Conservation (phyloP, 148 eudicot genomes). For the Pharnaceum exiguum region DNA sequence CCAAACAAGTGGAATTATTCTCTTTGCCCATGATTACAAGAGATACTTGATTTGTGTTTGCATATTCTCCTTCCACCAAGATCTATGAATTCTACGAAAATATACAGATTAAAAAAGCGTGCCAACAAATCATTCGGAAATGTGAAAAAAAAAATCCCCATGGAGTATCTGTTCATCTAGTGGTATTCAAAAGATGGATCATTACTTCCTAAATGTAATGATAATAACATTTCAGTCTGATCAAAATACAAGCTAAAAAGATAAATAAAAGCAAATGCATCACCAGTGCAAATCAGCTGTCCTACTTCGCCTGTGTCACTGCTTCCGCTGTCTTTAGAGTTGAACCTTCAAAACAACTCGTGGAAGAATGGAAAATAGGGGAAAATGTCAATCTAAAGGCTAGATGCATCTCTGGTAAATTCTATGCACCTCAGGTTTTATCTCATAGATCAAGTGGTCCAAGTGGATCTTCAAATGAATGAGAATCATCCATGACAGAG, state of each 20-base stretch:
- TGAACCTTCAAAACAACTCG: not conserved
- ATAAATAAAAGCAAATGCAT: not conserved
- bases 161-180: too few species aligned
- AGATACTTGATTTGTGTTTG: too few species aligned
- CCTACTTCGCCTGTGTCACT: conserved; percentile 5
- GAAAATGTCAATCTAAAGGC: not conserved
- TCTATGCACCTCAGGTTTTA: not conserved
- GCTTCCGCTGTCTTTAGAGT: too few species aligned
- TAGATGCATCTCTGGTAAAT: not conserved
- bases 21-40: too few species aligned
- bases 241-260: not conserved
- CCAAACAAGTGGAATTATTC: too few species aligned
- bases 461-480: conserved; percentile 37
- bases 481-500: conserved; percentile 34
- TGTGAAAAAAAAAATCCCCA: too few species aligned
- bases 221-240: not conserved
- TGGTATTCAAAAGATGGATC: too few species aligned
- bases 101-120: too few species aligned
- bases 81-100: too few species aligned
- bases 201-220: too few species aligned
- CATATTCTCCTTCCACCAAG: too few species aligned
- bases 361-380: not conserved
- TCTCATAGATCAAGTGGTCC: conserved; percentile 42
- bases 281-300: not conserved
- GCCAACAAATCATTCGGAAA: too few species aligned